phyloP scores from a whole-genome alignment of 2,329 filamentous ascomycete species.

The Gaeumannomyces sp. region DNA sequence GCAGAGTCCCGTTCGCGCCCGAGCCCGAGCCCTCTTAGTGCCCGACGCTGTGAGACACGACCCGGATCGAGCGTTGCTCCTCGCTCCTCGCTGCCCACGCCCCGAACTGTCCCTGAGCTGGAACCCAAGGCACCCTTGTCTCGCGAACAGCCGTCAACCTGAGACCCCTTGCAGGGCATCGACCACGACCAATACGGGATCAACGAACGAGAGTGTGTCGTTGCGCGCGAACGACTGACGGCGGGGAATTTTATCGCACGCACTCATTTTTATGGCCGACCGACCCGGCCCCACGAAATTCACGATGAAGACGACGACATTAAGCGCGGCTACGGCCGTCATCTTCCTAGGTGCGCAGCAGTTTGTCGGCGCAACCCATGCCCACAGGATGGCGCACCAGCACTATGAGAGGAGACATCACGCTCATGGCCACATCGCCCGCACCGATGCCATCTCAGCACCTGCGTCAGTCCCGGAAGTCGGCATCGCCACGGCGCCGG shows the following conservation, averaged over 20 bases:
- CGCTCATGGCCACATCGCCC: slow-evolving; percentile 25
- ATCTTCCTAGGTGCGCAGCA: slow-evolving; percentile 38
- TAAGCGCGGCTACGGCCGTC: slow-evolving; percentile 43
- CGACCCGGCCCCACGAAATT: slow-evolving; percentile 7
- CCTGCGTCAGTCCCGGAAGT: neutral
- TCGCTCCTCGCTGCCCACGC: neutral
- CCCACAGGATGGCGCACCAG: slow-evolving; percentile 30
- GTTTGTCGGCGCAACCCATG: slow-evolving; percentile 27
- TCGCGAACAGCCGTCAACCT: neutral
- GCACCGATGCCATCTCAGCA: neutral
- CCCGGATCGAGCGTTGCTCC: neutral
- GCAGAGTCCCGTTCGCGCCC: neutral
- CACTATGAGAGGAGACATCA: slow-evolving; percentile 24
- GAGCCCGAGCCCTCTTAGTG: neutral
- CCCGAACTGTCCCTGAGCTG: neutral
- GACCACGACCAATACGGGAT: neutral
- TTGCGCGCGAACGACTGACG: neutral
- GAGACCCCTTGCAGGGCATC: neutral
- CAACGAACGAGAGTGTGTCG: neutral
- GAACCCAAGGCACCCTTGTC: neutral
- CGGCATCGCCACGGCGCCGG: neutral
- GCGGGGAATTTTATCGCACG: neutral
- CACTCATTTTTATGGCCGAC: neutral
- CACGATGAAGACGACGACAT: slow-evolving; percentile 46
- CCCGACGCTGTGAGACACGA: neutral